Base-by-base conservation (phyloP, 352 stramenopile species). In the Phytophthora aleatoria region DNA sequence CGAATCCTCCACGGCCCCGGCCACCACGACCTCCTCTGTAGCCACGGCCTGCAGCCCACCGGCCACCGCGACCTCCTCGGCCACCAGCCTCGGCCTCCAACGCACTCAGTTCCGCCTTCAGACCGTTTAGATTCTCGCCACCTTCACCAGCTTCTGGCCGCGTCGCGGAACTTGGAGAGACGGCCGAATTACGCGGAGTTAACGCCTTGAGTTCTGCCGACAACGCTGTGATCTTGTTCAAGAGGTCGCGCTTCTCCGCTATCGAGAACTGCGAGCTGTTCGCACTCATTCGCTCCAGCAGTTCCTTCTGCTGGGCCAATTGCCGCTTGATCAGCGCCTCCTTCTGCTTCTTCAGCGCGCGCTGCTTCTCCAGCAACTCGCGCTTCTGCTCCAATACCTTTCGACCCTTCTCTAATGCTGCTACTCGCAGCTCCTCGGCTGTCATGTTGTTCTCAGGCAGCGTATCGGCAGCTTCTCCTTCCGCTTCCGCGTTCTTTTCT, bases 381-480 rank as follows among this genome's bases (percentile, higher is more conserved):
- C 87, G 83, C 71, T 96, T 96, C 60, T 94, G 75, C 60, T 96
- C 85, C 35, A 96, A 57, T 36, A 96, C 83, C 36, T 90, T 85
- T 2, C 85, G 83, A 31, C 87, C 87, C 51, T 93, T 89, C 33
- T 95, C 85, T 55, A 93, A 67, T 54, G 84, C 83, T 44, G 85
- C 87, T 28, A 80, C 74, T 12, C 82, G 85, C 30, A 93, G 63
- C 44, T 91, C 83, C 64, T 94, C 87, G 0, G 82, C 70, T 2
- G 83, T 92, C 80, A 89, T 83, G n/a, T 77, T 80, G 38, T 82
- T 82, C 44, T 83, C 83, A 30, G 74, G 69, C 10, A 72, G 41
- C 0, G 49, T 41, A 27, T 58, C 50, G 8, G 36, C n/a, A 7
- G 33, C 13, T 15, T 76, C 59, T 48, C 50, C 61, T 45, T 73